Percentiles rank a stretch among this genome's conserved stretches.
Evolutionary conservation across 371 early-diverging fungal species (phyloP).

Genomic region (Apophysomyces ossiformis): DNA sequence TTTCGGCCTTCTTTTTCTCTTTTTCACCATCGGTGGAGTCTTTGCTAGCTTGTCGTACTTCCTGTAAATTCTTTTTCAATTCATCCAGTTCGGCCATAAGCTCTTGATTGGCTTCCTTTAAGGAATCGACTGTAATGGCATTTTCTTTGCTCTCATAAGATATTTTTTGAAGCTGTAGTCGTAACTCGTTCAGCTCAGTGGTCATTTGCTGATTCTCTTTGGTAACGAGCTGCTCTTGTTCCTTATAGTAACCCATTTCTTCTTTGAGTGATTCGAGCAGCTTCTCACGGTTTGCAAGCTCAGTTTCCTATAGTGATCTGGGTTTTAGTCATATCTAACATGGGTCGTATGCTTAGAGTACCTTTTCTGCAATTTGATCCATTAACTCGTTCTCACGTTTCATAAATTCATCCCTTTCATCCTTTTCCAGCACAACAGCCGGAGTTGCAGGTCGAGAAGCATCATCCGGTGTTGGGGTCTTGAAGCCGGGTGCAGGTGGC

Average conservation of each 20-base stretch:
- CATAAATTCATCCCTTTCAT: constrained; percentile 93
- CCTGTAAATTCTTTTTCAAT: constrained; percentile 65
- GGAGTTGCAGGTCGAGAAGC: constrained; percentile 80
- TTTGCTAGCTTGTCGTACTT: constrained; percentile 36
- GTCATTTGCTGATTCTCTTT: constrained; percentile 78
- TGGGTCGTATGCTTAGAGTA: neutral
- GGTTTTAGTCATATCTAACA: neutral
- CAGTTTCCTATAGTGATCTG: constrained; percentile 52
- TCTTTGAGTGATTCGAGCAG: constrained; percentile 63
- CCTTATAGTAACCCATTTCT: constrained; percentile 70
- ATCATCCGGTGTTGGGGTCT: constrained; percentile 47
- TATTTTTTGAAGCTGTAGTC: constrained; percentile 83
- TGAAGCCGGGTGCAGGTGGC: constrained; percentile 55
- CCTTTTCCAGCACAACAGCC: constrained; percentile 72
- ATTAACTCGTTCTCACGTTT: constrained; percentile 91
- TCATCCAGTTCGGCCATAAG: constrained; percentile 69
- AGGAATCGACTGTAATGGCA: constrained; percentile 77
- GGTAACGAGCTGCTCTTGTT: constrained; percentile 58
- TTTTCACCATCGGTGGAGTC: constrained; percentile 63
- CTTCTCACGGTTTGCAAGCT: constrained; percentile 60
- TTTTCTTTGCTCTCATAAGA: constrained; percentile 87
- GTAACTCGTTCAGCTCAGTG: constrained; percentile 69
- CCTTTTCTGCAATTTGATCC: constrained; percentile 87
- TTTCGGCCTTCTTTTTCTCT: constrained; percentile 80
- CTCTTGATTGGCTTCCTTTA: constrained; percentile 83